phyloP scores from a whole-genome alignment of 2,329 filamentous ascomycete species.

The Aspergillus sp. region DNA sequence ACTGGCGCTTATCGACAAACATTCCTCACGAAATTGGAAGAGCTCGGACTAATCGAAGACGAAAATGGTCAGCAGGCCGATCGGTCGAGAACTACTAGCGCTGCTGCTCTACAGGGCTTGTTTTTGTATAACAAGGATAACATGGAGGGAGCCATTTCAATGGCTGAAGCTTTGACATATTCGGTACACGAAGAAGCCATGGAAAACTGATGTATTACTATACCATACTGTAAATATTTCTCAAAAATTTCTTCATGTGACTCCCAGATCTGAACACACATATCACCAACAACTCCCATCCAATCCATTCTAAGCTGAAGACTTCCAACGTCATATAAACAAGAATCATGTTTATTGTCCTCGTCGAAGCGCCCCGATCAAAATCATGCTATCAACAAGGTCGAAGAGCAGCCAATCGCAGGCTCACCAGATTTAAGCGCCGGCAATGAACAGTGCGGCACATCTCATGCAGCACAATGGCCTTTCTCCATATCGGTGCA shows the following conservation, averaged over 20 bases:
- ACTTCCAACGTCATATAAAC: not conserved
- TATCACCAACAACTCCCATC: not conserved
- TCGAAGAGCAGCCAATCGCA: slow-evolving; percentile 14
- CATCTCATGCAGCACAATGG: slow-evolving; percentile 8
- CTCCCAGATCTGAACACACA: not conserved
- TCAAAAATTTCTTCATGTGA: not conserved
- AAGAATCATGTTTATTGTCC: not conserved
- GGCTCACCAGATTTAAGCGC: slow-evolving; percentile 22
- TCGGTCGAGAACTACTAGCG: slow-evolving; percentile 59
- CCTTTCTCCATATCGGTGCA: not conserved
- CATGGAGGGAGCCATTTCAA: slow-evolving; percentile 75
- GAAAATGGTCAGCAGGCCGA: slow-evolving; percentile 43
- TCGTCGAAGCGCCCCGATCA: slow-evolving; percentile 12
- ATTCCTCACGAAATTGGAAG: slow-evolving; percentile 65
- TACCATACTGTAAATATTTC: slow-evolving; percentile 21
- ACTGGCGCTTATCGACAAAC: slow-evolving; percentile 55
- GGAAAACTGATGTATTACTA: slow-evolving; percentile 14
- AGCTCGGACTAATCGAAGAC: slow-evolving; percentile 63
- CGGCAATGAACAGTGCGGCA: slow-evolving; percentile 10
- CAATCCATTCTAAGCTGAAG: not conserved
- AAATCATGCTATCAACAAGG: slow-evolving; percentile 4
- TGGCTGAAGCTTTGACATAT: slow-evolving; percentile 52
- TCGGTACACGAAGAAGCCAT: slow-evolving; percentile 25
- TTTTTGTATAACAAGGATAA: slow-evolving; percentile 94
- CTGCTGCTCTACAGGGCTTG: slow-evolving; percentile 85